Conservation (phyloP, 2,329 filamentous ascomycete species). For the Penicillium fuscoglaucum region DNA sequence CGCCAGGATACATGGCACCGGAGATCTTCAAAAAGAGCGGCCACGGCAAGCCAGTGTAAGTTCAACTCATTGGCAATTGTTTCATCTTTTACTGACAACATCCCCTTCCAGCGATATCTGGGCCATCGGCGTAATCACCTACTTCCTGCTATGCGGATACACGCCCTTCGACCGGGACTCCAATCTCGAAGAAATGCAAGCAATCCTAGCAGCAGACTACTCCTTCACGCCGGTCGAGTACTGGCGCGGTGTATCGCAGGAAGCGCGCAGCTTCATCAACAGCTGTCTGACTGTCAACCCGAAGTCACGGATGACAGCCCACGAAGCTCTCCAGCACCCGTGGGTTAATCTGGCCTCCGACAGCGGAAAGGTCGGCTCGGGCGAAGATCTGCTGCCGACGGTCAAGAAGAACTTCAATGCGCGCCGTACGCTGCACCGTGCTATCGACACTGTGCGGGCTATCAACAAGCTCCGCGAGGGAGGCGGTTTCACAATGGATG, state of each 20-base stretch:
- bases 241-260: conserved; percentile 88
- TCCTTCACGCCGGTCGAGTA: conserved; percentile 92
- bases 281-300: conserved; percentile 90
- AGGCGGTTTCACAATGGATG: conserved; percentile 63
- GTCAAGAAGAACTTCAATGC: conserved; percentile 73
- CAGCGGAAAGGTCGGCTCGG: conserved; percentile 38
- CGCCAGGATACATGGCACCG: conserved; percentile 97
- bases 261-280: conserved; percentile 88
- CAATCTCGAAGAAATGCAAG: conserved; percentile 99
- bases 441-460: conserved; percentile 66
- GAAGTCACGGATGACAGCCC: conserved; percentile 81
- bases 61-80: conserved; percentile 1
- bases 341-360: conserved; percentile 62
- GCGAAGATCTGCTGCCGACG: conserved; percentile 61
- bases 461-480: conserved; percentile 68
- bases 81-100: conserved; percentile 1
- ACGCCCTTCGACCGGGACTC: conserved; percentile 97
- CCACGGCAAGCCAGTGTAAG: conserved; percentile 89
- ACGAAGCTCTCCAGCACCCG: conserved; percentile 68
- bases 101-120: conserved; percentile 70
- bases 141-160: conserved; percentile 96
- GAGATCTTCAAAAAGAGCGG: conserved; percentile 99
- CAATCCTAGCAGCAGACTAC: conserved; percentile 95
- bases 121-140: conserved; percentile 98
- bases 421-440: conserved; percentile 63